Base-by-base conservation (phyloP, 176 grass and related monocot species). In the Musa itinerans region DNA sequence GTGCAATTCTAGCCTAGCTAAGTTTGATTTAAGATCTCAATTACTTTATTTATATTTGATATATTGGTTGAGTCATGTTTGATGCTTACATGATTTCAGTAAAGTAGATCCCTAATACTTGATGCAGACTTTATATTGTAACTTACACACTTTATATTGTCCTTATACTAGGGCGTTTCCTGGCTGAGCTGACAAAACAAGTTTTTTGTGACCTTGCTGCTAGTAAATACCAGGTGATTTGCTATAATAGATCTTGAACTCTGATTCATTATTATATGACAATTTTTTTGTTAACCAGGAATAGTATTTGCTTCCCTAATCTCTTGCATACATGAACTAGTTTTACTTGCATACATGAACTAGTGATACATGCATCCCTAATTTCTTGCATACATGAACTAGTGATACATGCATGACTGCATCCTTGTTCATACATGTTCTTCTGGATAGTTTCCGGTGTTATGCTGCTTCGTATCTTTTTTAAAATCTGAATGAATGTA, bases 211-310 rank as follows among this genome's bases (percentile, higher is more conserved):
- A 96, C 50, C 89, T 92, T 81, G 85, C 85, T 88, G 87, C 89
- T 70, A 96, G 93, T 85, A 96, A 96, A 90, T 92, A 92, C 83
- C 93, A 96, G 93, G 89, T 96, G 25, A 11, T 65, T 76, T 59
- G 10, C 71, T 75, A 19, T 82, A 75, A 58, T 19, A 56, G 20
- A 25, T 49, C 14, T 68, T 49, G 1, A 17, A 9, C 6, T 68
- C 1, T 68, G 14, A 7, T 43, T 43, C 34, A 43, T 43, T 43
- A 43, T 43, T 43, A 43, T 43, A 43, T 43, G 34, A 43, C 4
- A 43, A 43, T 43, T 43, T 43, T 43, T 43, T 43, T 43, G 34
- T 43, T 43, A 6, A 43, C 34, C 34, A 43, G 34, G 34, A 6
- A 43, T 43, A 43, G 34, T 43, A 43, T 43, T 43, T 43, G 34